Base-by-base conservation (phyloP, 805 yeast species). In the Saccharomycopsis sp. region DNA sequence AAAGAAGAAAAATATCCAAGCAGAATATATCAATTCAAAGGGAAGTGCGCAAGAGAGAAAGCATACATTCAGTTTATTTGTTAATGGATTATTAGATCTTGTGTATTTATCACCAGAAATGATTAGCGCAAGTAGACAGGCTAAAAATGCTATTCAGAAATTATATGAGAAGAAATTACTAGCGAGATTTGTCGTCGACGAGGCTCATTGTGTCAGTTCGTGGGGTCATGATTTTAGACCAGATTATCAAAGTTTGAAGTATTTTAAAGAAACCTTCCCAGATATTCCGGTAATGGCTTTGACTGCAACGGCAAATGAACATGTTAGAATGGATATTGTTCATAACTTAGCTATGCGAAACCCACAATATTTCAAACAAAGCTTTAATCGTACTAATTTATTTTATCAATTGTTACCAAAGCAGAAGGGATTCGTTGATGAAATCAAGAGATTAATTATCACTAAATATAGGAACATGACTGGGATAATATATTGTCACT, bases 211-310 rank as follows among this genome's bases (percentile, higher is more conserved):
- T 71, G 95, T 93, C 37, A 86, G 96, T 42, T 83, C 94, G 8
- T 93, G 98, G 98, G 98, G 98, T 17, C 98, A 93, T 63, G 98
- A 93, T 62, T 93, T 93, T 61, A 71, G 98, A 42, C 97, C 97
- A 0, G 97, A 93, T 61, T 93, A 93, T 65, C 85, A 88, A 55
- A 83, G 81, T 8, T 68, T 93, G 57, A 76, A 78, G 28, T 73
- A 71, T 52, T 85, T 93, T 61, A 87, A 87, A 56, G 61, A 65
- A 16, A 72, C 76, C 40, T 93, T 74, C 58, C 94, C 95, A 0
- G 73, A 72, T 41, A 77, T 87, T 4, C 98, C 98, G 1, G 69
- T 93, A 50, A 88, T 93, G 87, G 98, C 97, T 0, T 68, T 93
- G 48, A 93, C 98, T 0, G 98, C 97, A 0, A 93, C 98, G 0